Base-by-base conservation (phyloP, 192 early-diverging fungal genomes). In the Chytriomyces sp. region DNA sequence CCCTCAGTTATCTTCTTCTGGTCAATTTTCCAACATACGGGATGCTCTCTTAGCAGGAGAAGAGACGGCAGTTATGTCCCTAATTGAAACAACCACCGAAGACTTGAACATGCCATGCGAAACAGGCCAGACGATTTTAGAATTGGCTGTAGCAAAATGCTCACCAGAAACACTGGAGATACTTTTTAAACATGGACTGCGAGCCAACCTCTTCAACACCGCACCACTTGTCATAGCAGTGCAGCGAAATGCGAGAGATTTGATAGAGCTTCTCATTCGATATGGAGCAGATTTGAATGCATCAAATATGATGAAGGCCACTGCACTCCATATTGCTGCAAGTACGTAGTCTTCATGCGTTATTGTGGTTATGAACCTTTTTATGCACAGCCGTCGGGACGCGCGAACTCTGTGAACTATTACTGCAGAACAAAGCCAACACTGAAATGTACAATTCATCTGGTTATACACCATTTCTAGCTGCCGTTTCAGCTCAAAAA, bases 321-420 rank as follows among this genome's bases (percentile, higher is more conserved):
- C 52, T 30, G 53, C 52, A 5, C 38, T 69, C 17, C 66, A 69
- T 57, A 34, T 69, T 56, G 66, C 66, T 4, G 66, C 66, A 6
- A 22, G 66, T 69, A 57, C 55, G 66, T 34, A 55, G 26, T 14
- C 14, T 56, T 56, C 54, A n/a, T n/a, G n/a, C 8, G 54, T 8
- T n/a, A 56, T 28, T 56, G 54, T 22, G n/a, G 54, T 49, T n/a
- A 56, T 6, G 54, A 49, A 49, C 10, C n/a, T 49, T 14, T 49
- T 12, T 49, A 12, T 49, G 8, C 44, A 49, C 44, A 49, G 44
- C 44, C 44, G n/a, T n/a, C 44, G 44, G 44, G 8, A 49, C 44
- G 8, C n/a, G 10, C 44, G 10, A 49, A 10, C 12, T 10, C 10
- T 14, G 30, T 57, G n/a, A 57, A 57, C 56, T 25, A 49, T 49